phyloP scores from a whole-genome alignment of 257 asterid species.

The Schizonepeta tenuifolia region DNA sequence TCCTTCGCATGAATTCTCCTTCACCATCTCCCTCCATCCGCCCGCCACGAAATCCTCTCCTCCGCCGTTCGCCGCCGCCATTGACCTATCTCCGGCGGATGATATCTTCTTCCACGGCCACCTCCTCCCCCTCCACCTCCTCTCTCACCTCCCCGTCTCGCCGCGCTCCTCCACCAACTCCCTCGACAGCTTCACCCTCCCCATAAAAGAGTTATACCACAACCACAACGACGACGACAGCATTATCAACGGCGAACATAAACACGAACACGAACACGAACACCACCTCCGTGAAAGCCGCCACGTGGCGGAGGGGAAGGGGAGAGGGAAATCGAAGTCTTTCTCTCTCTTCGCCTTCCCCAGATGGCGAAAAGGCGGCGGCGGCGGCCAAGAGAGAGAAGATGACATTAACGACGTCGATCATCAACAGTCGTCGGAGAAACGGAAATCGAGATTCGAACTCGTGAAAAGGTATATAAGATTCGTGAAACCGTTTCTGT shows the following conservation, averaged over 20 bases:
- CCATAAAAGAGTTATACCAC: slow-evolving; percentile 44
- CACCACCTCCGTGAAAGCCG: background rate
- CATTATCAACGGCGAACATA: background rate
- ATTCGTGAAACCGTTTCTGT: slow-evolving; percentile 59
- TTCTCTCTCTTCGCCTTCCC: slow-evolving; percentile 60
- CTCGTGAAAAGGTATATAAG: slow-evolving; percentile 63
- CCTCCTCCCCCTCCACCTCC: slow-evolving; percentile 87
- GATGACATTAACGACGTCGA: slow-evolving; percentile 31
- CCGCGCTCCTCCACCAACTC: slow-evolving; percentile 79
- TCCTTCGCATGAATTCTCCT: slow-evolving; percentile 90
- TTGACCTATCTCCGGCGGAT: slow-evolving; percentile 94
- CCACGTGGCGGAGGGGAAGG: slow-evolving; percentile 28
- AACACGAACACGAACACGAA: background rate
- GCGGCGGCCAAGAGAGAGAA: slow-evolving; percentile 9
- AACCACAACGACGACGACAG: background rate
- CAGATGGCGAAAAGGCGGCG: slow-evolving; percentile 49
- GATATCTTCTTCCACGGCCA: slow-evolving; percentile 95
- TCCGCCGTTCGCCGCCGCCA: slow-evolving; percentile 56
- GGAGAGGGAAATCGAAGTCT: slow-evolving; percentile 57
- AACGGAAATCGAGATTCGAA: slow-evolving; percentile 58
- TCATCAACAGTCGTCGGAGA: slow-evolving; percentile 32
- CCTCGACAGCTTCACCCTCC: slow-evolving; percentile 61
- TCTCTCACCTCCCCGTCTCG: slow-evolving; percentile 63
- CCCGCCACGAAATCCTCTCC: slow-evolving; percentile 34
- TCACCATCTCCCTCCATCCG: slow-evolving; percentile 75